Base-by-base conservation (phyloP, 805 yeast genomes). In the Nakazawaea sp. region DNA sequence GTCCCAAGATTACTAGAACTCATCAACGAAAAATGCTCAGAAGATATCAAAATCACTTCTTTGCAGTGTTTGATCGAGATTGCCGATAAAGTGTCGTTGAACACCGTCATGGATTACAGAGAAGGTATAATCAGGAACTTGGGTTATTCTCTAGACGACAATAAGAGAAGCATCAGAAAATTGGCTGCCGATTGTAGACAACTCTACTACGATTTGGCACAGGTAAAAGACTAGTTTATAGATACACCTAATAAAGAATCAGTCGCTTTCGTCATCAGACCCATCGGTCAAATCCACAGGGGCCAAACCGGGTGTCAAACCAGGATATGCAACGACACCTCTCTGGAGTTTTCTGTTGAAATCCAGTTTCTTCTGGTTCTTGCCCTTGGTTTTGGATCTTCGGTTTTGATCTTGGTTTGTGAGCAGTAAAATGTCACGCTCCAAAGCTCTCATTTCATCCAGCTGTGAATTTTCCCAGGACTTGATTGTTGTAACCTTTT, bases 261-360 rank as follows among this genome's bases (percentile, higher is more conserved):
- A 28, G 27, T 32, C 43, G 6, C 34, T 18, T n/a, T 32, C 41
- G 17, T 33, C 33, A 26, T 30, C 42, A 19, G 52, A 75, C 40
- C 75, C 78, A 46, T 75, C 80, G 30, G 73, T 70, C 45, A 67
- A 63, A 25, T 78, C 89, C 18, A 84, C 88, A 23, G 92, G 92
- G 1, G 92, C 94, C 56, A 84, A 68, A 44, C 94, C 94, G 1
- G 92, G 94, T 0, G 94, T 84, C 38, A 84, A 64, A 19, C 92
- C 90, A 28, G 84, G 72, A 43, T 61, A 59, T 3, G 72, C 56
- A 44, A 69, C 56, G 26, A 53, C 48, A 16, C 75, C 76, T 35
- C 60, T 58, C 40, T 64, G 55, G 36, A 70, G 54, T 49, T 66
- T 68, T 21, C 59, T 55, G 33, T 63, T 56, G 51, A 66, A 61